phyloP scores from a whole-genome alignment of 352 stramenopile genomes.

The Pythium dissimile region DNA sequence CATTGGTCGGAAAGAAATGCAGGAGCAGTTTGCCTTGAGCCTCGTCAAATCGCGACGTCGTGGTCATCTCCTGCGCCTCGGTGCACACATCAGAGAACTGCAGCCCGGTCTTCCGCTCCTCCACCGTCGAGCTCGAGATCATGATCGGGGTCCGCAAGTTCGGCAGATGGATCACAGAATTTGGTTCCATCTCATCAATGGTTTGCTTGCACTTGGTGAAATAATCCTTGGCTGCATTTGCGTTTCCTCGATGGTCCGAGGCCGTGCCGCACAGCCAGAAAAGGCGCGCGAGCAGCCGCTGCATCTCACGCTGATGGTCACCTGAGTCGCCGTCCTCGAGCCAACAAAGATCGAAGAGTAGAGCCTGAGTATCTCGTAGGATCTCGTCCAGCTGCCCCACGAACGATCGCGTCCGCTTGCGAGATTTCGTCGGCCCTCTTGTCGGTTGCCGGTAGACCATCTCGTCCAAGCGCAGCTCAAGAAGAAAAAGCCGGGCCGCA shows the following conservation, averaged over 20 bases:
- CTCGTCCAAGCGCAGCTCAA: constrained; percentile 58
- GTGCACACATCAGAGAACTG: constrained; percentile 55
- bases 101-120: constrained; percentile 46
- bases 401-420: background rate
- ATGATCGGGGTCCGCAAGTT: constrained; percentile 39
- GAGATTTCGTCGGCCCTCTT: constrained; percentile 1
- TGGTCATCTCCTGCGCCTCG: constrained; percentile 42
- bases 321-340: background rate
- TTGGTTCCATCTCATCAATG: background rate
- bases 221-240: constrained; percentile 45
- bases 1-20: constrained; percentile 50
- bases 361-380: constrained; percentile 17
- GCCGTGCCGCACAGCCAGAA: constrained; percentile 60
- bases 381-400: constrained; percentile 10
- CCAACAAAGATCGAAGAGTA: constrained; percentile 19
- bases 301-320: background rate
- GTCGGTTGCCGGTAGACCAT: constrained; percentile 27
- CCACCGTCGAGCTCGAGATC: constrained; percentile 39
- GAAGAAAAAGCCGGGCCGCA: constrained; percentile 42
- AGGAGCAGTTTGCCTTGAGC: constrained; percentile 36
- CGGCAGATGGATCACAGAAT: constrained; percentile 23
- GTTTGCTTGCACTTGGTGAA: constrained; percentile 49
- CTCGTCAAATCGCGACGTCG: constrained; percentile 32
- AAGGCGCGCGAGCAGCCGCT: constrained; percentile 28
- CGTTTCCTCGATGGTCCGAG: constrained; percentile 39